Evolutionary conservation across 1,284 basidiomycete genomes (phyloP).

Genomic region (Porogramme epimiltina): DNA sequence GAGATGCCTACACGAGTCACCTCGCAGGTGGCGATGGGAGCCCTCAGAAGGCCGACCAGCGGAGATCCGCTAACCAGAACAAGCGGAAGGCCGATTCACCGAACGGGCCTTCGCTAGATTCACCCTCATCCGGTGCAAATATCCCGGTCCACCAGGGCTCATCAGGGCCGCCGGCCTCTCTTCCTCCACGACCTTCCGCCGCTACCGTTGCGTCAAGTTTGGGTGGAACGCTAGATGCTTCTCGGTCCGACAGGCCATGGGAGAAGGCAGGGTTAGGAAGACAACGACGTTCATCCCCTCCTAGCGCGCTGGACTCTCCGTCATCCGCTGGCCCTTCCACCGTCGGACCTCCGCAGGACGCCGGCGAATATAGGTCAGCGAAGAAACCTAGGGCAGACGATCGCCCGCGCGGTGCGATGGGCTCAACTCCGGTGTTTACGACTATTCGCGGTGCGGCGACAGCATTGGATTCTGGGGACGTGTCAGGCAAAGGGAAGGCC

Average conservation of each 20-base stretch:
- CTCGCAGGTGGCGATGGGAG: conserved; percentile 5
- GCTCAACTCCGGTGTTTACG: no score
- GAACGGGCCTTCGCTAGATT: conserved; percentile 9
- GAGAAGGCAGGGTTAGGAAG: conserved; percentile 1
- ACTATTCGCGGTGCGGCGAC: no score
- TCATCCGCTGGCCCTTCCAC: neutral
- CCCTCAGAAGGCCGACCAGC: conserved; percentile 5
- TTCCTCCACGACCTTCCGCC: conserved; percentile 14
- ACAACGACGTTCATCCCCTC: neutral
- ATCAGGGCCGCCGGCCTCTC: conserved; percentile 3
- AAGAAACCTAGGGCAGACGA: conserved; percentile 36
- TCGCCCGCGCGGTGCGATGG: neutral
- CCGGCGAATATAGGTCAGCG: conserved; percentile 23
- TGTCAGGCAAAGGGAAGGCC: neutral
- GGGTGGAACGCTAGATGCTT: conserved; percentile 3
- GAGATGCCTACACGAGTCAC: conserved; percentile 3
- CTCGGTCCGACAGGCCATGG: conserved; percentile 9
- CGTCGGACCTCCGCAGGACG: conserved; percentile 8
- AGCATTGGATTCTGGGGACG: no score
- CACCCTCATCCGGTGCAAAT: conserved; percentile 6
- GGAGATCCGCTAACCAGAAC: conserved; percentile 29
- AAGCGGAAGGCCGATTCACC: conserved; percentile 26
- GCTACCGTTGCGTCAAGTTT: conserved; percentile 7
- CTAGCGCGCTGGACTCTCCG: neutral
- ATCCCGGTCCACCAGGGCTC: neutral